Conservation (phyloP, 1,284 basidiomycete species). For the Wallemia ichthyophaga region DNA sequence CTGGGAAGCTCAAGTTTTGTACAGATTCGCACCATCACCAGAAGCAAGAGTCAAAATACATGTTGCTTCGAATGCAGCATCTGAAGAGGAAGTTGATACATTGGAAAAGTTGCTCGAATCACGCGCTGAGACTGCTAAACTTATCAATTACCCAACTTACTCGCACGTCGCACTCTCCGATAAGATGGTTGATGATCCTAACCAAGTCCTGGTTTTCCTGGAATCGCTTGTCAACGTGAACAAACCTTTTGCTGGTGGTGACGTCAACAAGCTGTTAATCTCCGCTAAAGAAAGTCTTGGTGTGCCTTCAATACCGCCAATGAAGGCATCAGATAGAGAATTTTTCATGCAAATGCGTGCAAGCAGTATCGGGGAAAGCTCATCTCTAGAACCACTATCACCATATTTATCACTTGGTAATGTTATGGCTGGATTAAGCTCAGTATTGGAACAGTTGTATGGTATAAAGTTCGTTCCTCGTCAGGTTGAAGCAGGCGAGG, state of each 20-base stretch:
- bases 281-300: slow-evolving; percentile 5
- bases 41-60: slow-evolving; percentile 51
- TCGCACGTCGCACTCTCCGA: slow-evolving; percentile 55
- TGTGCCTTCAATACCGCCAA: slow-evolving; percentile 25
- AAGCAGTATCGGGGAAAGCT: slow-evolving; percentile 15
- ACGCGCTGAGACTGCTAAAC: slow-evolving; percentile 41
- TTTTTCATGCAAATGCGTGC: slow-evolving; percentile 26
- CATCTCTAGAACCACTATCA: slow-evolving; percentile 36
- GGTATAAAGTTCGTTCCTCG: slow-evolving; percentile 45
- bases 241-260: slow-evolving; percentile 34
- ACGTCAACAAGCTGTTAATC: slow-evolving; percentile 29
- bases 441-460: slow-evolving; percentile 56
- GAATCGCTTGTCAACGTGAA: slow-evolving; percentile 46
- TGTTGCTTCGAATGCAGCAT: slow-evolving; percentile 38
- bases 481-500: slow-evolving; percentile 37
- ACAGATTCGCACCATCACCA: slow-evolving; percentile 52
- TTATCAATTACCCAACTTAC: slow-evolving; percentile 55
- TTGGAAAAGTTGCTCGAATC: slow-evolving; percentile 44
- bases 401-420: slow-evolving; percentile 44
- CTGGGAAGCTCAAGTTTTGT: slow-evolving; percentile 69
- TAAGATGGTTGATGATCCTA: slow-evolving; percentile 79
- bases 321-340: slow-evolving; percentile 79
- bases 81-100: slow-evolving; percentile 32
- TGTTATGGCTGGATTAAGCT: slow-evolving; percentile 56
- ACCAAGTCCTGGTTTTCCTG: slow-evolving; percentile 62